Percentiles rank a stretch among this genome's conserved stretches.
phyloP scores from a whole-genome alignment of 1,284 basidiomycete species.

The Ganoderma lucidum region DNA sequence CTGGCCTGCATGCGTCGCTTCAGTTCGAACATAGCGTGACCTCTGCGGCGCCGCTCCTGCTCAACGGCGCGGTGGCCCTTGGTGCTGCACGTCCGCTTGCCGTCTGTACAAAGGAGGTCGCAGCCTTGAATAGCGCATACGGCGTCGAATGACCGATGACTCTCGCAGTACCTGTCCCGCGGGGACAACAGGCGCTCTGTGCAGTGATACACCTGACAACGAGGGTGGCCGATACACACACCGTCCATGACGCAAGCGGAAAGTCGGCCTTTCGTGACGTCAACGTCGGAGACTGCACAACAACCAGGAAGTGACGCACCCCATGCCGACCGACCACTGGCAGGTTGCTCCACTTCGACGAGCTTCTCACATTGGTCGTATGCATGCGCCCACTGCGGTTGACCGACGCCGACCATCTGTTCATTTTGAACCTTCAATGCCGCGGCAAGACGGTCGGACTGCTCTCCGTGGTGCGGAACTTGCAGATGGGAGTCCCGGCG shows the following conservation, averaged over 20 bases:
- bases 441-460: not conserved
- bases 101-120: not conserved
- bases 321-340: not conserved
- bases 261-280: constrained; percentile 7
- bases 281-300: too few relatives aligned
- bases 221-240: constrained; percentile 42
- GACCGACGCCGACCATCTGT: not conserved
- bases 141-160: not conserved
- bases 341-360: not conserved
- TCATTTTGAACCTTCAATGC: not conserved
- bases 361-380: constrained; percentile 31
- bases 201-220: constrained; percentile 40
- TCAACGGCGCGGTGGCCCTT: not conserved
- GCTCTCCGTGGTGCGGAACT: not conserved
- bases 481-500: not conserved
- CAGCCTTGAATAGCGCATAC: not conserved
- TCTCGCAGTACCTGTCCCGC: constrained; percentile 23
- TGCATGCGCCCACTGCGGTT: constrained; percentile 29
- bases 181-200: constrained; percentile 25
- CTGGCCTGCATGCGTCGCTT: not conserved
- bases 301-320: not conserved
- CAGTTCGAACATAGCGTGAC: not conserved
- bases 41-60: not conserved
- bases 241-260: constrained; percentile 42
- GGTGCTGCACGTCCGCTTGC: not conserved